Percentiles rank a stretch among this genome's conserved stretches.
phyloP scores from a whole-genome alignment of 2,329 filamentous ascomycete genomes.

The Exophiala phaeomuriformis region DNA sequence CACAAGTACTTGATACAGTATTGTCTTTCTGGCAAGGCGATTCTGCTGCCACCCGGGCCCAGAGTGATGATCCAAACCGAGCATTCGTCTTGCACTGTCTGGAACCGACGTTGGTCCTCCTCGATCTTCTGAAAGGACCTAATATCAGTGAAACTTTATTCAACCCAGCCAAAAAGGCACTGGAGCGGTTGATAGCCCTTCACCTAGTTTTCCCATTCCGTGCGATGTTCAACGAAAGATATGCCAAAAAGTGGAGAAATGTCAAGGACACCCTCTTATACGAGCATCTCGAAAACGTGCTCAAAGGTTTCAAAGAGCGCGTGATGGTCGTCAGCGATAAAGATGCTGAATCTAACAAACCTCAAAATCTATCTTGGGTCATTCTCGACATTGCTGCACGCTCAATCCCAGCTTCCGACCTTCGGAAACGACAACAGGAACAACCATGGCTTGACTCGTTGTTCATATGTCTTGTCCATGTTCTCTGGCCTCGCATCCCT shows the following conservation, averaged over 20 bases:
- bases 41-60: not conserved
- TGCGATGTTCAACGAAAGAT: slow-evolving; percentile 17
- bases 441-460: slow-evolving; percentile 45
- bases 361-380: slow-evolving; percentile 2
- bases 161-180: slow-evolving; percentile 1
- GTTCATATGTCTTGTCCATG: slow-evolving; percentile 39
- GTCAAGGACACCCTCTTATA: slow-evolving; percentile 10
- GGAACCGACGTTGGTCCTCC: slow-evolving; percentile 27
- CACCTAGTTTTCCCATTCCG: slow-evolving; percentile 34
- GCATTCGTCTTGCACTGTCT: slow-evolving; percentile 27
- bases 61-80: slow-evolving; percentile 8
- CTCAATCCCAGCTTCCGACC: slow-evolving; percentile 39
- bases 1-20: slow-evolving; percentile 1
- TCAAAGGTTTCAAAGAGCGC: slow-evolving; percentile 8
- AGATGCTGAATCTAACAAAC: not conserved
- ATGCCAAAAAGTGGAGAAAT: slow-evolving; percentile 18
- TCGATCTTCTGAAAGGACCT: slow-evolving; percentile 17
- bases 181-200: slow-evolving; percentile 32
- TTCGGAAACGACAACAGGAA: slow-evolving; percentile 40
- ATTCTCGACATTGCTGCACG: slow-evolving; percentile 33
- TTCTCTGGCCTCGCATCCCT: slow-evolving; percentile 32
- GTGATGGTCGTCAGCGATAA: not conserved
- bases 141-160: not conserved
- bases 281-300: slow-evolving; percentile 13
- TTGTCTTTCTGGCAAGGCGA: slow-evolving; percentile 10